Evolutionary conservation across 352 stramenopile species (phyloP), one percentile per base, ranked within the genome.

Genomic region (Phytophthora niederhauseri): DNA sequence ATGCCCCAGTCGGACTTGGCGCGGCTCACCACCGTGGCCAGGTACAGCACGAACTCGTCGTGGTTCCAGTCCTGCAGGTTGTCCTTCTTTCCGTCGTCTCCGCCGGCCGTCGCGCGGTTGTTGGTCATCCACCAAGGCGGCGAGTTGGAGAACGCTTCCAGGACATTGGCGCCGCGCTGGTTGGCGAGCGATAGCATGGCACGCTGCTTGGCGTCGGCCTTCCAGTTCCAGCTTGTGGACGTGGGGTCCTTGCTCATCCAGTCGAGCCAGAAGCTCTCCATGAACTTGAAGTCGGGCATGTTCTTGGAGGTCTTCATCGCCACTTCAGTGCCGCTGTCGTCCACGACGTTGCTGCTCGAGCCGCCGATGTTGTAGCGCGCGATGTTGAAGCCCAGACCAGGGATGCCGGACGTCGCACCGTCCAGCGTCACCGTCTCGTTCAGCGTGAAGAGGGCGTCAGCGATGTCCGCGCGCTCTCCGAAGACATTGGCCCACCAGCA

Each of bases 61-160:
- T 85, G 57, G 66, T 82, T 84, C 77, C 72, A 81, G 2, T 70
- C 70, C 38, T 83, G 69, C 11, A 89, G 59, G 38, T 89, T 89
- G 63, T 85, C 78, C 11, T 68, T 68, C 49, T 71, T 74, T 20
- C 81, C 70, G 9, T 70, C 55, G 19, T 73, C 67, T 11, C 69
- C 78, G 19, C 81, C 81, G 0, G 81, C 78, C 20, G 77, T 77
- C 1, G 81, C 78, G 26, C 72, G 59, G 66, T 87, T 87, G 64
- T 77, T 74, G 19, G 69, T 83, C 81, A 89, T 89, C 81, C 81
- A 89, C 81, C 81, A 89, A 3, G 81, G 81, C 1, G 78, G 78
- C 34, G 81, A 77, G 64, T 89, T 89, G 17, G 81, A 85, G 55
- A 87, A 89, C 0, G 78, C 78, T 55, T 89, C 81, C 9, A 89